phyloP scores from a whole-genome alignment of 129 eudicot species.

The Centella asiatica region DNA sequence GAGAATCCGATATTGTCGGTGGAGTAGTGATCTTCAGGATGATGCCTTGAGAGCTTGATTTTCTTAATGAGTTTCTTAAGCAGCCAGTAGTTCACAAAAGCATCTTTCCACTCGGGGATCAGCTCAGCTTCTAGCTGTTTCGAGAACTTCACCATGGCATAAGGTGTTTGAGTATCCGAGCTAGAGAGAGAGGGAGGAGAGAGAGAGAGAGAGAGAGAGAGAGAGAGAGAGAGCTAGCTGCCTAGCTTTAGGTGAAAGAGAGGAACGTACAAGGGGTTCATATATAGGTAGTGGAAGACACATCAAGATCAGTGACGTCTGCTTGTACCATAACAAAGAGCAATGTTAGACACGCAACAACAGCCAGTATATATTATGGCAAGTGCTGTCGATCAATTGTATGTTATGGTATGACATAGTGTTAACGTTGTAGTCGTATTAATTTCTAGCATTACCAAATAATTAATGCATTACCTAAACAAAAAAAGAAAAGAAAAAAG shows the following conservation, averaged over 20 bases:
- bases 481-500: too few relatives aligned
- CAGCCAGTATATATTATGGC: too few relatives aligned
- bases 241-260: neutral
- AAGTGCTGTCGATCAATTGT: too few relatives aligned
- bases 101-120: slow-evolving; percentile 98
- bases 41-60: slow-evolving; percentile 52
- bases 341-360: too few relatives aligned
- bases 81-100: slow-evolving; percentile 84
- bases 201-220: neutral
- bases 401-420: too few relatives aligned
- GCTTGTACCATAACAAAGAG: too few relatives aligned
- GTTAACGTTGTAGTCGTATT: too few relatives aligned
- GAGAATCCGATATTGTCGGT: slow-evolving; percentile 43
- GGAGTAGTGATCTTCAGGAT: slow-evolving; percentile 21
- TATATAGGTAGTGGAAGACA: slow-evolving; percentile 23
- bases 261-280: slow-evolving; percentile 4
- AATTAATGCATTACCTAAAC: too few relatives aligned
- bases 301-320: too few relatives aligned
- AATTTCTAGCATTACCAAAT: too few relatives aligned
- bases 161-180: too few relatives aligned
- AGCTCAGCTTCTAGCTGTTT: slow-evolving; percentile 93
- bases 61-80: slow-evolving; percentile 89
- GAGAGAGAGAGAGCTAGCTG: neutral
- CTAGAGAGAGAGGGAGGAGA: neutral
- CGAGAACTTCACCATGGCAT: slow-evolving; percentile 83